These are phyloP conservation scores for Aspergillus novoparasiticus DNA, from an alignment of 2,329 filamentous ascomycete genomes.

Conservation along the genomic window DNA sequence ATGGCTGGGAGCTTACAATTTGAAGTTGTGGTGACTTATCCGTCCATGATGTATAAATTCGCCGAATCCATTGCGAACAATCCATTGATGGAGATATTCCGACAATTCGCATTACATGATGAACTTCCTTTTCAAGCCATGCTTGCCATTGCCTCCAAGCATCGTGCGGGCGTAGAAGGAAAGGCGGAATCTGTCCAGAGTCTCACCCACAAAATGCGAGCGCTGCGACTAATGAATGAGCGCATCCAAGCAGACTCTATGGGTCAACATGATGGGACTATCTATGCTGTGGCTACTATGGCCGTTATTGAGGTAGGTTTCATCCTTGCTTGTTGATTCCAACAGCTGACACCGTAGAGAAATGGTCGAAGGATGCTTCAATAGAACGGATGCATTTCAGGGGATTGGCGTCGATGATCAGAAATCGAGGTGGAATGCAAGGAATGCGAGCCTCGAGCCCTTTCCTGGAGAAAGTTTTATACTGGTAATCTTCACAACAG, in stretches of 20 bases:
- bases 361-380: constrained; percentile 37
- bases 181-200: constrained; percentile 34
- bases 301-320: constrained; percentile 36
- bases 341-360: constrained; percentile 25
- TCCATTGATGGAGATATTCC: constrained; percentile 35
- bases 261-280: constrained; percentile 31
- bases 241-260: constrained; percentile 27
- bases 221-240: constrained; percentile 33
- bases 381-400: constrained; percentile 35
- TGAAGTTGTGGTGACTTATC: constrained; percentile 35
- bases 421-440: constrained; percentile 34
- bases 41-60: constrained; percentile 41
- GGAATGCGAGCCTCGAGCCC: constrained; percentile 28
- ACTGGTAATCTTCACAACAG: constrained; percentile 28
- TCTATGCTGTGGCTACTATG: constrained; percentile 37
- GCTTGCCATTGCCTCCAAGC: constrained; percentile 37
- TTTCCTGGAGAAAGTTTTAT: constrained; percentile 36
- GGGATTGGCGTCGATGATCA: constrained; percentile 31
- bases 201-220: constrained; percentile 37
- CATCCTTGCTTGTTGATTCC: not conserved
- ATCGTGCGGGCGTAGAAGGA: constrained; percentile 34
- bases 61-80: constrained; percentile 28
- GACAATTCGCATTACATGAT: constrained; percentile 32
- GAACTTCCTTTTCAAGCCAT: constrained; percentile 36
- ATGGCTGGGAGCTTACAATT: constrained; percentile 21